Percentiles rank a stretch among this genome's conserved stretches.
Evolutionary conservation across 1,284 basidiomycete species (phyloP).

Genomic region (Rhodotorula sp.): DNA sequence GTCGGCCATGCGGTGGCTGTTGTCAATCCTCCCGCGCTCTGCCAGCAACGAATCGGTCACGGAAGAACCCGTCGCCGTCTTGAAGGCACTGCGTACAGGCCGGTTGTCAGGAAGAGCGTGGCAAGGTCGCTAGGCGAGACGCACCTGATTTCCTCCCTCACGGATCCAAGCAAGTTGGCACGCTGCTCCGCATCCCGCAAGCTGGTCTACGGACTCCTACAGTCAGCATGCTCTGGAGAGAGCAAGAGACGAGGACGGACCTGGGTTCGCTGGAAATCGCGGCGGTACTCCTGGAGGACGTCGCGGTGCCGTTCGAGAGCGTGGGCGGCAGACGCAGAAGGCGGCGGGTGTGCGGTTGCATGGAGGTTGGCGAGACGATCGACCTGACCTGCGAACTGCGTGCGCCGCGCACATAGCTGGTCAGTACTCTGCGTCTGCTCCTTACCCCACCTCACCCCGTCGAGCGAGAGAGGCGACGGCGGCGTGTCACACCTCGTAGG

Average conservation of each 20-base stretch:
- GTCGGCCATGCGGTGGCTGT: constrained; percentile 91
- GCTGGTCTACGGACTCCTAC: constrained; percentile 60
- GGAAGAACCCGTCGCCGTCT: constrained; percentile 59
- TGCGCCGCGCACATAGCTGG: background rate
- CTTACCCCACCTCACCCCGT: constrained; percentile 7
- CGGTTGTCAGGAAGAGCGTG: constrained; percentile 32
- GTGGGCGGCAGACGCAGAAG: constrained; percentile 81
- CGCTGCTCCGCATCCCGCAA: constrained; percentile 82
- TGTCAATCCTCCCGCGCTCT: constrained; percentile 86
- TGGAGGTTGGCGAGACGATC: constrained; percentile 35
- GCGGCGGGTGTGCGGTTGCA: constrained; percentile 58
- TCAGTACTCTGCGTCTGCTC: too few species aligned
- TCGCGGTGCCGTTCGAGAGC: constrained; percentile 88
- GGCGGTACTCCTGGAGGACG: constrained; percentile 80
- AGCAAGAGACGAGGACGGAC: constrained; percentile 52
- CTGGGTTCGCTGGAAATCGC: constrained; percentile 81
- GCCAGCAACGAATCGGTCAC: constrained; percentile 80
- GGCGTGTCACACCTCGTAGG: too few species aligned
- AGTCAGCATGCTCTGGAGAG: background rate
- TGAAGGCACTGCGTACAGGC: constrained; percentile 70
- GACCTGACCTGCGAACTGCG: constrained; percentile 32
- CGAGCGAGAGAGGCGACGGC: background rate
- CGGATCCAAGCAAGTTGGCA: constrained; percentile 83
- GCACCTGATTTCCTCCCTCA: constrained; percentile 92
- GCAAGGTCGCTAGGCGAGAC: constrained; percentile 47